Percentiles rank a stretch among this genome's conserved stretches.
These are phyloP conservation scores for Candida caryicola DNA, from an alignment of 805 yeast species.

Conservation along the genomic window DNA sequence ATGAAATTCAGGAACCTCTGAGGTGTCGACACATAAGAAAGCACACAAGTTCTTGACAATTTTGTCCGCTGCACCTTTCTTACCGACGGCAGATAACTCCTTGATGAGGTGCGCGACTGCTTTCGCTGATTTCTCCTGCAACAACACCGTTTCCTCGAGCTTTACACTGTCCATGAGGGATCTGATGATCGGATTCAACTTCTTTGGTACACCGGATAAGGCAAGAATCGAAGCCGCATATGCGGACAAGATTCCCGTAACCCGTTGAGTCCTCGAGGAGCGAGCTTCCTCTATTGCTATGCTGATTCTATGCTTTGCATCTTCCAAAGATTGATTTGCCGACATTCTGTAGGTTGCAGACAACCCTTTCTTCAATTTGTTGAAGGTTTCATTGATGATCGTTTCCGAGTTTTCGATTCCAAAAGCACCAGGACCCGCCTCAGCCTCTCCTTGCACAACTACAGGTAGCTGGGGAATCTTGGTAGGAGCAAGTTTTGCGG, in stretches of 20 bases:
- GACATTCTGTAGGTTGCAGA: constrained; percentile 68
- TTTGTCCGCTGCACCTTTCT: constrained; percentile 79
- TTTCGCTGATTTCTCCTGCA: constrained; percentile 70
- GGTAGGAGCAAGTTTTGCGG: constrained; percentile 66
- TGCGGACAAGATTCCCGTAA: constrained; percentile 63
- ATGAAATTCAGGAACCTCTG: constrained; percentile 90
- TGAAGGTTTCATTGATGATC: constrained; percentile 59
- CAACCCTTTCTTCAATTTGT: constrained; percentile 59
- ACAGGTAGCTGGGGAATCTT: constrained; percentile 82
- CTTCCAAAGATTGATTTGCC: constrained; percentile 71
- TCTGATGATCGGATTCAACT: constrained; percentile 83
- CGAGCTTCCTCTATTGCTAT: constrained; percentile 69
- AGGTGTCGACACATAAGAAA: constrained; percentile 89
- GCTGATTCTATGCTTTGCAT: constrained; percentile 65
- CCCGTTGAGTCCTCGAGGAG: constrained; percentile 47
- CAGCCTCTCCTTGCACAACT: constrained; percentile 89
- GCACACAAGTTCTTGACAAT: constrained; percentile 88
- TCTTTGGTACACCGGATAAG: constrained; percentile 71
- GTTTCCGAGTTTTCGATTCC: constrained; percentile 73
- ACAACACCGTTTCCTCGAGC: constrained; percentile 58
- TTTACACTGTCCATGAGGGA: constrained; percentile 92
- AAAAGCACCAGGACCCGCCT: constrained; percentile 93
- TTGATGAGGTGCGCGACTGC: constrained; percentile 64
- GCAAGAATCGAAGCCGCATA: constrained; percentile 73
- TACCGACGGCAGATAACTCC: constrained; percentile 55